These are phyloP conservation scores for Euryodendron excelsum DNA, from an alignment of 148 eudicot genomes.

Conservation along the genomic window DNA sequence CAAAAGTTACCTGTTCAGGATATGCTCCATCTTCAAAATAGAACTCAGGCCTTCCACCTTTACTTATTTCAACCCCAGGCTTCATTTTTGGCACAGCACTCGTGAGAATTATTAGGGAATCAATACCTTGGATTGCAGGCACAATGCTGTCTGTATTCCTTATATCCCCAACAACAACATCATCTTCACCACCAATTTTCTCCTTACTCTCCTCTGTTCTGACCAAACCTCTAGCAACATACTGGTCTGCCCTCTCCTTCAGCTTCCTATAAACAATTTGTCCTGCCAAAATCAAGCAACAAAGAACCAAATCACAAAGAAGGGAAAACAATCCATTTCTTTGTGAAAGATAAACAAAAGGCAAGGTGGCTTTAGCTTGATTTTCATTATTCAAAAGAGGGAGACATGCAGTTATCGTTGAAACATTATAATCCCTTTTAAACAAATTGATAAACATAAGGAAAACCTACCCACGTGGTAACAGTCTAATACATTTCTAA, in stretches of 20 bases:
- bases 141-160: slow-evolving; percentile 54
- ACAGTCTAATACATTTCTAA: background rate
- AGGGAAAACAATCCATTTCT: background rate
- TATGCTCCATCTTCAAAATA: slow-evolving; percentile 71
- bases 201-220: slow-evolving; percentile 80
- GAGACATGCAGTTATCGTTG: background rate
- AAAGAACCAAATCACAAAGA: background rate
- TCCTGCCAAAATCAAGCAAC: slow-evolving; percentile 40
- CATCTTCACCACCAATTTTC: slow-evolving; percentile 87
- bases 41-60: slow-evolving; percentile 79
- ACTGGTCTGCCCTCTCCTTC: slow-evolving; percentile 73
- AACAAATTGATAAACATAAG: background rate
- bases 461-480: background rate
- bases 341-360: background rate
- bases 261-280: slow-evolving; percentile 83
- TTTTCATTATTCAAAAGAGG: background rate
- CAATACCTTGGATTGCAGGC: slow-evolving; percentile 74
- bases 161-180: slow-evolving; percentile 86
- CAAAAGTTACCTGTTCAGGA: slow-evolving; percentile 72
- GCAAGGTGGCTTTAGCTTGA: background rate
- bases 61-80: slow-evolving; percentile 79
- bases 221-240: slow-evolving; percentile 73
- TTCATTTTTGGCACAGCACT: slow-evolving; percentile 92
- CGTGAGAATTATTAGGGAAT: slow-evolving; percentile 86
- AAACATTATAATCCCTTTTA: background rate